phyloP scores from a whole-genome alignment of 306 rosid species.

The Betula pendula region DNA sequence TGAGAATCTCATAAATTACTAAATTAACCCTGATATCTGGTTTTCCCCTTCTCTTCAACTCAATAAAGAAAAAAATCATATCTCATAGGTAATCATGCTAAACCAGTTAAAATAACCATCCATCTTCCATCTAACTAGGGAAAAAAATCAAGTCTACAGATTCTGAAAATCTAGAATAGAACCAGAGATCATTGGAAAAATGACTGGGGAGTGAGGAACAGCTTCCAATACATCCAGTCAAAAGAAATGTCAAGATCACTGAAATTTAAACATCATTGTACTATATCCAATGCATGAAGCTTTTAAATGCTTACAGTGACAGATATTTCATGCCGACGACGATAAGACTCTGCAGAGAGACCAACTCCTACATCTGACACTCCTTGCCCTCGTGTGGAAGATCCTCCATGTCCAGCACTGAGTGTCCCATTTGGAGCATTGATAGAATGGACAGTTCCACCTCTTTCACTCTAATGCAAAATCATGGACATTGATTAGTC shows the following conservation, averaged over 20 bases:
- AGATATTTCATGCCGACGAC: slow-evolving; percentile 85
- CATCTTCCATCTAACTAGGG: background rate
- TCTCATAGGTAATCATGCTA: background rate
- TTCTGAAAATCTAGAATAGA: background rate
- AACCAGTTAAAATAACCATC: background rate
- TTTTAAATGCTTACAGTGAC: slow-evolving; percentile 58
- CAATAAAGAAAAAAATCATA: background rate
- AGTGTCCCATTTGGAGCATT: slow-evolving; percentile 46
- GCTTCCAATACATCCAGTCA: background rate
- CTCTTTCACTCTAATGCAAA: slow-evolving; percentile 61
- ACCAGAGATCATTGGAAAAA: background rate
- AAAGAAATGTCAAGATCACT: background rate
- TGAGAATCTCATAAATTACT: background rate
- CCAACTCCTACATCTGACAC: slow-evolving; percentile 65
- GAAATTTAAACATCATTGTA: background rate
- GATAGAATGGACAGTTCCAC: slow-evolving; percentile 41
- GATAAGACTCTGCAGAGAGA: slow-evolving; percentile 70
- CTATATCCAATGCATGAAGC: background rate
- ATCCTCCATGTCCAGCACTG: slow-evolving; percentile 49
- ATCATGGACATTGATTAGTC: slow-evolving; percentile 16
- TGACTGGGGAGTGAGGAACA: no score
- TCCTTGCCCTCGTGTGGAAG: slow-evolving; percentile 49
- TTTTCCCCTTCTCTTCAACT: background rate
- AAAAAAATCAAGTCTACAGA: background rate
- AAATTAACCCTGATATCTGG: background rate